A percentile compares a stretch with the other conserved stretches of the same genome.
phyloP scores from a whole-genome alignment of 441 rosid species.

The Rhodomyrtus psidioides region DNA sequence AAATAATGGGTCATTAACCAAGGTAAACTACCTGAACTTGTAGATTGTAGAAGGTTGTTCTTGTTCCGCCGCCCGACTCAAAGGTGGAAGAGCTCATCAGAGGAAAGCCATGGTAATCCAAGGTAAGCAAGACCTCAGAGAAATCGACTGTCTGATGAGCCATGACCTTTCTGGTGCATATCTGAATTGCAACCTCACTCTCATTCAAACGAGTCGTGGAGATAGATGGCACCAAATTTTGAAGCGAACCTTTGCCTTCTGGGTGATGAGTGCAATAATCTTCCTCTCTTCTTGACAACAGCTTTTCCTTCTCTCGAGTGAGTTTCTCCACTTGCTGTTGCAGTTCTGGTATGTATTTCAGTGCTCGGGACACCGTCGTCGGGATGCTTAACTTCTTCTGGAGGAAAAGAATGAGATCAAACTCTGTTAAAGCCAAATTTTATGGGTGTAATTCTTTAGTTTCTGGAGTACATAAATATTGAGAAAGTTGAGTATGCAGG shows the following conservation, averaged over 20 bases:
- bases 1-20: neutral
- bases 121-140: slow-evolving; percentile 28
- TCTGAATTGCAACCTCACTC: slow-evolving; percentile 37
- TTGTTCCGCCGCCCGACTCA: slow-evolving; percentile 28
- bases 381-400: slow-evolving; percentile 59
- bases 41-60: slow-evolving; percentile 37
- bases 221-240: slow-evolving; percentile 1
- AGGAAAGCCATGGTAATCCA: slow-evolving; percentile 39
- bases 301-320: slow-evolving; percentile 29
- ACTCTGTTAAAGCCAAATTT: neutral
- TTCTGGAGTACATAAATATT: neutral
- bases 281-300: slow-evolving; percentile 8
- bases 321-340: slow-evolving; percentile 37
- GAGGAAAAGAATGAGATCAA: neutral
- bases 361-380: slow-evolving; percentile 33
- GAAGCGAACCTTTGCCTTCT: neutral
- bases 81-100: slow-evolving; percentile 48
- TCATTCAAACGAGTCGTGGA: slow-evolving; percentile 31
- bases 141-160: slow-evolving; percentile 10
- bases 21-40: slow-evolving; percentile 32
- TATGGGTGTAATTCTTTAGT: no score
- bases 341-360: slow-evolving; percentile 52
- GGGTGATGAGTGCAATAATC: neutral
- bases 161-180: slow-evolving; percentile 19
- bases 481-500: neutral